Base-by-base conservation (phyloP, 1,284 basidiomycete genomes). In the Singerocomus rubriflavus region DNA sequence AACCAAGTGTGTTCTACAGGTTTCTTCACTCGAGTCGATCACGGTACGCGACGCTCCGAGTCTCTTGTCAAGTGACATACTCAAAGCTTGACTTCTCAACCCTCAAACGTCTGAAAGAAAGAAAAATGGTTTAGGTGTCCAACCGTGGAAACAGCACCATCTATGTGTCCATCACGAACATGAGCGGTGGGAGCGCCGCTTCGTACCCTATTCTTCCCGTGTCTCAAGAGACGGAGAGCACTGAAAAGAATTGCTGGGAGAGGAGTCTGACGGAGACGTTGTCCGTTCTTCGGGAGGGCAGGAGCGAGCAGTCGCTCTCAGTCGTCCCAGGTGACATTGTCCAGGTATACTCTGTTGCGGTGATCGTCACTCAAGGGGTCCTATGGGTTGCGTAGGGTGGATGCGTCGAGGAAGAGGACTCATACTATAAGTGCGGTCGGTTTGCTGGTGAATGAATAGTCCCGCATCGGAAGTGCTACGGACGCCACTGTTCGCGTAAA, bases 121-220 rank as follows among this genome's bases (percentile, higher is more conserved):
- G 21, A 16, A 5, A 31, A 11, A 58, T 55, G 57, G 56, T 58
- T 27, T 60, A 55, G 58, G 40, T 60, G 5, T 55, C 58, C 26
- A 58, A 58, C 13, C 58, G 52, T 5, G 11, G 14, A 1, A 8
- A 2, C 13, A 5, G 26, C 13, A 9, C 14, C 6, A 41, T 60
- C 17, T 2, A 38, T 2, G 9, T 58, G 5, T 11, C 44, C 8
- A 31, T 58, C 6, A 50, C 57, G 14, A 60, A 46, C 36, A 25
- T 17, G 14, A 48, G 17, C 26, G 52, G 48, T 2, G 52, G 57
- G 12, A 51, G 44, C 14, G 29, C 31, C 4, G 10, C 12, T 0
- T 0, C 13, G 5, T 57, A 26, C 46, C 0, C 13, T 1, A 0
- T 60, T 17, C 0, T 0, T 5, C 47, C 57, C 9, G 27, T 50